These are phyloP conservation scores for Dryadomyces quercus-mongolicae DNA, from an alignment of 2,329 filamentous ascomycete genomes.

Conservation along the genomic window DNA sequence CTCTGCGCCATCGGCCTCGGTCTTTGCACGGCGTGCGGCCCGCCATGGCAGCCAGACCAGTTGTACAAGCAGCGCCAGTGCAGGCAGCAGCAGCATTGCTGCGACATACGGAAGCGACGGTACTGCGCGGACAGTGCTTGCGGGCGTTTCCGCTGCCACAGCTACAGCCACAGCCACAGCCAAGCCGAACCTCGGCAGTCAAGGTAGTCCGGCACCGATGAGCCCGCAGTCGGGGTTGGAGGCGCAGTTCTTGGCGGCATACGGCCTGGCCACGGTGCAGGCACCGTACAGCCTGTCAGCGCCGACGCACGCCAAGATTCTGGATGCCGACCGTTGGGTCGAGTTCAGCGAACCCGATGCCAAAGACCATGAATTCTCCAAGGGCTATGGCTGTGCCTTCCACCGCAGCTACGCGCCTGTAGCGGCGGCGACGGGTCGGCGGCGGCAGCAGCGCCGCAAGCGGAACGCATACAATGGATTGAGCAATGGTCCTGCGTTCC, in stretches of 20 bases:
- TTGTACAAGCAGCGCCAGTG: not conserved
- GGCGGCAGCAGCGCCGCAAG: conserved; percentile 2
- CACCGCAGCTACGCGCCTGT: conserved; percentile 25
- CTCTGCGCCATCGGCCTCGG: not conserved
- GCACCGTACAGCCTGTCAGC: conserved; percentile 40
- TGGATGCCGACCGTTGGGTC: conserved; percentile 38
- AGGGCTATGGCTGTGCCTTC: conserved; percentile 42
- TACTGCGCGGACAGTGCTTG: not conserved
- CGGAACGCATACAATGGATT: not conserved
- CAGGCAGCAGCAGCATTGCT: not conserved
- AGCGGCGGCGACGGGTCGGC: not conserved
- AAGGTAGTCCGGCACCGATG: conserved; percentile 11
- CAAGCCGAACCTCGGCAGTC: not conserved
- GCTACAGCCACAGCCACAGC: not conserved
- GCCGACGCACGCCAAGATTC: conserved; percentile 35
- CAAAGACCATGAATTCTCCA: conserved; percentile 30
- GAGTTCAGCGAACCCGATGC: conserved; percentile 35
- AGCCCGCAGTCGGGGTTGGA: conserved; percentile 10
- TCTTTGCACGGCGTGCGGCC: not conserved
- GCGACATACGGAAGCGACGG: not conserved
- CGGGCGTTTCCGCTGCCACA: no score
- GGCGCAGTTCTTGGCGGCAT: conserved; percentile 41
- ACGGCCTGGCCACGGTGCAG: conserved; percentile 36
- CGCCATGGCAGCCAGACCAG: conserved; percentile 5
- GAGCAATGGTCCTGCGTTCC: not conserved